phyloP scores from a whole-genome alignment of 768 basidiomycete genomes.

The Leccinum pellstonianum region DNA sequence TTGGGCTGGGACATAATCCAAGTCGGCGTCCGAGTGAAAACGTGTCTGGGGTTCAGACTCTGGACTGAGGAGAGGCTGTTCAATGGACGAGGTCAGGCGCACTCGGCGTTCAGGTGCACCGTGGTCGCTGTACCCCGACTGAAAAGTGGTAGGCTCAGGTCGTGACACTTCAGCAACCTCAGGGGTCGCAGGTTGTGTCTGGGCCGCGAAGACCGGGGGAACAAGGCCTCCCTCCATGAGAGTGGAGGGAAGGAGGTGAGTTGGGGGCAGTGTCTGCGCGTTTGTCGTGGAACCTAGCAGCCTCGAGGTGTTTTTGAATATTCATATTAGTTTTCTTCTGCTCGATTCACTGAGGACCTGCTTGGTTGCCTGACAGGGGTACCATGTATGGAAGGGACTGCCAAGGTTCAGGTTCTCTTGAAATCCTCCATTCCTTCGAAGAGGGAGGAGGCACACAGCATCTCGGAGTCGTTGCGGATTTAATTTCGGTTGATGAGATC shows the following conservation, averaged over 20 bases:
- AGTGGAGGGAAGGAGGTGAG: background rate
- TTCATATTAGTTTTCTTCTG: background rate
- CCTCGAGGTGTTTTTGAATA: background rate
- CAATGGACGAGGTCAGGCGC: slow-evolving; percentile 5
- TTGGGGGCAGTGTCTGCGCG: background rate
- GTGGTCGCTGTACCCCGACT: slow-evolving; percentile 1
- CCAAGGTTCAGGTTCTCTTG: background rate
- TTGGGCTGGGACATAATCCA: slow-evolving; percentile 7
- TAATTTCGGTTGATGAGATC: background rate
- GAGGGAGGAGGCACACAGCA: background rate
- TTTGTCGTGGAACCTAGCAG: background rate
- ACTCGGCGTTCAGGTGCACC: background rate
- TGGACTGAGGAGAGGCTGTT: slow-evolving; percentile 8
- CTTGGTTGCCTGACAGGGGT: background rate
- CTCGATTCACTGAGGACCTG: background rate
- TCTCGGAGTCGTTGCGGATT: background rate
- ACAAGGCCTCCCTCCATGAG: background rate
- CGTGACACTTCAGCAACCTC: background rate
- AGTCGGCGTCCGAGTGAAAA: background rate
- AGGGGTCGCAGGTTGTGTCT: slow-evolving; percentile 1
- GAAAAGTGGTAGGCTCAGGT: background rate
- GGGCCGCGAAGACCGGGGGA: background rate
- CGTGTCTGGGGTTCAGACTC: slow-evolving; percentile 6
- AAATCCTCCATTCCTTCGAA: background rate
- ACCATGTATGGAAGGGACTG: background rate